Percentiles rank a stretch among this genome's conserved stretches.
Evolutionary conservation across 345 rosid genomes (phyloP).

Genomic region (Citrus sinensis): DNA sequence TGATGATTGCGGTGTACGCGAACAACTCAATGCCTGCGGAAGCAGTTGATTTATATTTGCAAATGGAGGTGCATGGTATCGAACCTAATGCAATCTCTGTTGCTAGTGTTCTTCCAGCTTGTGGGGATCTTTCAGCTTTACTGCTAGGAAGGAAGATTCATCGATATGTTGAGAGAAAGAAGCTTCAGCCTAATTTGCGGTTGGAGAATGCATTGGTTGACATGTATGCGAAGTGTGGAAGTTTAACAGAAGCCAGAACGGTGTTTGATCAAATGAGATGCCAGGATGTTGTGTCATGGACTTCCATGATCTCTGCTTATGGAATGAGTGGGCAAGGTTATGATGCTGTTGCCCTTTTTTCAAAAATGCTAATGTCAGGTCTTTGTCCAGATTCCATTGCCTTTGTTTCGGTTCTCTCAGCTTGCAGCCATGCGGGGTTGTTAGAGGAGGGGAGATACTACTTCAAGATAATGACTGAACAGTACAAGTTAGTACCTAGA

Average conservation of each 20-base stretch:
- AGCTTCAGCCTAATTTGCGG: constrained; percentile 51
- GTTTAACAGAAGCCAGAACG: constrained; percentile 47
- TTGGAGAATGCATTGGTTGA: constrained; percentile 74
- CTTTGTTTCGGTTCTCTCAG: constrained; percentile 67
- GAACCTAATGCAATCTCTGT: constrained; percentile 62
- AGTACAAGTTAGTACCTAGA: constrained; percentile 45
- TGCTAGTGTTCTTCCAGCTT: constrained; percentile 72
- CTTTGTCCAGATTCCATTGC: constrained; percentile 63
- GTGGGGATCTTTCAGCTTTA: constrained; percentile 67
- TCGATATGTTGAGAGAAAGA: constrained; percentile 41
- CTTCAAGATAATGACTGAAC: constrained; percentile 51
- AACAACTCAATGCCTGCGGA: constrained; percentile 59
- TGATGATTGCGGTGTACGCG: constrained; percentile 63
- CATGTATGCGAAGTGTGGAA: constrained; percentile 75
- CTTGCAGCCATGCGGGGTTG: constrained; percentile 73
- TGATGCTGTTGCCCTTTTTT: constrained; percentile 55
- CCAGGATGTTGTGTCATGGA: constrained; percentile 71
- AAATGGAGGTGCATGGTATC: constrained; percentile 46
- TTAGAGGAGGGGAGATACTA: constrained; percentile 49
- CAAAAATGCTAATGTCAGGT: constrained; percentile 54
- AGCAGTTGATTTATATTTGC: constrained; percentile 51
- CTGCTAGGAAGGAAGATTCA: constrained; percentile 53
- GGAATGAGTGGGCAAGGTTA: constrained; percentile 59
- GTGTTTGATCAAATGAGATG: constrained; percentile 59
- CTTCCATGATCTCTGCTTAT: constrained; percentile 77